Conservation (phyloP, 768 basidiomycete species). For the Vararia minispora region DNA sequence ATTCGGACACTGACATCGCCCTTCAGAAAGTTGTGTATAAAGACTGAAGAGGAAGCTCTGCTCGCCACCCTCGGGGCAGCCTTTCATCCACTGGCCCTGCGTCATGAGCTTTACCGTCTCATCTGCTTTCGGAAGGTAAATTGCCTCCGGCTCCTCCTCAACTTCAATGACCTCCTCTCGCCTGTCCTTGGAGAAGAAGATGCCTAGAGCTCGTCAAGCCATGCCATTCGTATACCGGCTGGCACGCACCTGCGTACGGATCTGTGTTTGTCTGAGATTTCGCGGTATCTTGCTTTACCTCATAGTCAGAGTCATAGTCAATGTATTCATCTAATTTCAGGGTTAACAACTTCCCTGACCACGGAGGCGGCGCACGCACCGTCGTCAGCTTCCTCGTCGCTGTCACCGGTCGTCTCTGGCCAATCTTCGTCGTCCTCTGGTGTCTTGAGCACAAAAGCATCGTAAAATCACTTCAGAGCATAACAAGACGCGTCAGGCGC, state of each 20-base stretch:
- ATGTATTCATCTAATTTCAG: constrained; percentile 37
- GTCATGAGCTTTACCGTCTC: constrained; percentile 59
- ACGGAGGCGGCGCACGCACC: constrained; percentile 45
- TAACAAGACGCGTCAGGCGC: constrained; percentile 1
- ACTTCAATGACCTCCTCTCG: constrained; percentile 88
- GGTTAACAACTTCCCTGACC: constrained; percentile 20
- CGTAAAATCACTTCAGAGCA: constrained; percentile 1
- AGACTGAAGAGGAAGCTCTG: constrained; percentile 82
- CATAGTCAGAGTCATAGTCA: constrained; percentile 80
- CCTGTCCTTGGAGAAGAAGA: constrained; percentile 93
- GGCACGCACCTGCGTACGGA: constrained; percentile 68
- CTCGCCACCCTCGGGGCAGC: constrained; percentile 89
- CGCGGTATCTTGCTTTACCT: constrained; percentile 29
- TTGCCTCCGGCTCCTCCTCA: constrained; percentile 61
- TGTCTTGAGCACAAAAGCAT: constrained; percentile 31
- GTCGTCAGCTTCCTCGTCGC: constrained; percentile 34
- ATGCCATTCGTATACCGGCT: not conserved
- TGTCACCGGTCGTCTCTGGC: constrained; percentile 32
- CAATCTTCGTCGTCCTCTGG: constrained; percentile 43
- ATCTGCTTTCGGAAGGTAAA: constrained; percentile 28
- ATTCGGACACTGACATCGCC: constrained; percentile 58
- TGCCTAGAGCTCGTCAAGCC: constrained; percentile 33
- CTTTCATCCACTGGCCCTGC: constrained; percentile 95
- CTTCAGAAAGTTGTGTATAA: constrained; percentile 61
- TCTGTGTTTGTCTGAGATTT: constrained; percentile 52